These are phyloP conservation scores for Brassica juncea DNA, from an alignment of 345 rosid genomes.

Conservation along the genomic window DNA sequence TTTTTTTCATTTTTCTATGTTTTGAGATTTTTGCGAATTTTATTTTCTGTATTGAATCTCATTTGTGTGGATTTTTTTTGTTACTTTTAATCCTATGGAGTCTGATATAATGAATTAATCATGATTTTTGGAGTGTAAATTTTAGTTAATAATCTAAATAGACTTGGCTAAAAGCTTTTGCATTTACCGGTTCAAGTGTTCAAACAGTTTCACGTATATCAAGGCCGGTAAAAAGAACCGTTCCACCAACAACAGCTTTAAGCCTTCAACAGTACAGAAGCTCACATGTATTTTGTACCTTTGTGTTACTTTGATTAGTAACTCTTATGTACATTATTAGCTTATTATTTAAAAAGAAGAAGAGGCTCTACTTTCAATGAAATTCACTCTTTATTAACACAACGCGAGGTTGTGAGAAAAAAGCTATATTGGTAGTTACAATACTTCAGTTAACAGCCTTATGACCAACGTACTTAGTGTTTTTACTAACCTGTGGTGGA, in stretches of 20 bases:
- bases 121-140: background rate
- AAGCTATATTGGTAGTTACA: slow-evolving; percentile 5
- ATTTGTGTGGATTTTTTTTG: slow-evolving; percentile 20
- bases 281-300: slow-evolving; percentile 29
- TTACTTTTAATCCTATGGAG: background rate
- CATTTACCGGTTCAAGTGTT: slow-evolving; percentile 22
- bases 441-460: slow-evolving; percentile 26
- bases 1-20: background rate
- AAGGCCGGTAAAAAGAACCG: slow-evolving; percentile 30
- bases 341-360: slow-evolving; percentile 15
- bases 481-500: background rate
- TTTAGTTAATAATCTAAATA: background rate
- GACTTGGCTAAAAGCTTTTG: background rate
- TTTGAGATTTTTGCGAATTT: slow-evolving; percentile 6
- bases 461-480: background rate
- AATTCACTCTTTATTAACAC: slow-evolving; percentile 11
- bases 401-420: slow-evolving; percentile 25
- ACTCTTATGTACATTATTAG: slow-evolving; percentile 31
- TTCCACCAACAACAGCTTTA: slow-evolving; percentile 35
- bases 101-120: background rate
- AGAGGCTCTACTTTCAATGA: slow-evolving; percentile 35
- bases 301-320: slow-evolving; percentile 39
- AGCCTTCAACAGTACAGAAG: slow-evolving; percentile 25
- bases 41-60: slow-evolving; percentile 10
- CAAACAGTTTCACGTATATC: slow-evolving; percentile 20